A percentile compares a stretch with the other conserved stretches of the same genome.
These are phyloP conservation scores for Colletotrichum magnum DNA, from an alignment of 2,329 filamentous ascomycete species.

Conservation along the genomic window DNA sequence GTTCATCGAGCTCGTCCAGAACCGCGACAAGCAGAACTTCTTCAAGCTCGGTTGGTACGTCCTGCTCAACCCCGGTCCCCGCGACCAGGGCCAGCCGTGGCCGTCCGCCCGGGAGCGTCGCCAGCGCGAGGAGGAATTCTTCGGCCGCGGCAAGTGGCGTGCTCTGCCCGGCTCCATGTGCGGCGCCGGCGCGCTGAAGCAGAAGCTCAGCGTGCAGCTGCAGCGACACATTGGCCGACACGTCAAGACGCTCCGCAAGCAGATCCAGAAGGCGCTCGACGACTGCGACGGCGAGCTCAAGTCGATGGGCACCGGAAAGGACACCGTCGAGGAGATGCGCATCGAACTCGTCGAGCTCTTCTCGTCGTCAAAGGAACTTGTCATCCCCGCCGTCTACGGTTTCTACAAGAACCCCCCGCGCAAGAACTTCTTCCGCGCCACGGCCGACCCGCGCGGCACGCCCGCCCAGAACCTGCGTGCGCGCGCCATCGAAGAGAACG, in stretches of 20 bases:
- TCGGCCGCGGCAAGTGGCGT: constrained; percentile 64
- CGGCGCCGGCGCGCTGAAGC: constrained; percentile 60
- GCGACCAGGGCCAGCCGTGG: constrained; percentile 60
- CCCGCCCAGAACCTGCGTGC: constrained; percentile 66
- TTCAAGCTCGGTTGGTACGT: constrained; percentile 68
- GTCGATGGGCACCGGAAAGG: constrained; percentile 64
- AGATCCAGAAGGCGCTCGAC: constrained; percentile 65
- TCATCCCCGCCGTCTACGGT: constrained; percentile 66
- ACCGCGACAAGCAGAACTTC: constrained; percentile 64
- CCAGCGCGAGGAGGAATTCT: constrained; percentile 62
- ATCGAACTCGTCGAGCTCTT: constrained; percentile 68
- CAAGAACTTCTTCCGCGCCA: constrained; percentile 65
- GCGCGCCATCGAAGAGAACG: constrained; percentile 66
- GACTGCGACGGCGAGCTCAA: constrained; percentile 64
- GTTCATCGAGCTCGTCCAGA: constrained; percentile 67
- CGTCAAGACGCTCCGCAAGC: constrained; percentile 63
- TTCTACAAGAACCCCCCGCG: constrained; percentile 70
- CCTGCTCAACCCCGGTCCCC: constrained; percentile 63
- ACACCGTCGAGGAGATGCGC: constrained; percentile 67
- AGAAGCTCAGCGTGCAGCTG: constrained; percentile 64
- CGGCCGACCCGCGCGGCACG: constrained; percentile 64
- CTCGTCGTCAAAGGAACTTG: constrained; percentile 66
- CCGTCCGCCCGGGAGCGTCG: constrained; percentile 57
- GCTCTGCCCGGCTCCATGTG: constrained; percentile 62
- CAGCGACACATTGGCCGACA: constrained; percentile 67